These are phyloP conservation scores for Heliamphora exappendiculata DNA, from an alignment of 148 eudicot species.

Conservation along the genomic window DNA sequence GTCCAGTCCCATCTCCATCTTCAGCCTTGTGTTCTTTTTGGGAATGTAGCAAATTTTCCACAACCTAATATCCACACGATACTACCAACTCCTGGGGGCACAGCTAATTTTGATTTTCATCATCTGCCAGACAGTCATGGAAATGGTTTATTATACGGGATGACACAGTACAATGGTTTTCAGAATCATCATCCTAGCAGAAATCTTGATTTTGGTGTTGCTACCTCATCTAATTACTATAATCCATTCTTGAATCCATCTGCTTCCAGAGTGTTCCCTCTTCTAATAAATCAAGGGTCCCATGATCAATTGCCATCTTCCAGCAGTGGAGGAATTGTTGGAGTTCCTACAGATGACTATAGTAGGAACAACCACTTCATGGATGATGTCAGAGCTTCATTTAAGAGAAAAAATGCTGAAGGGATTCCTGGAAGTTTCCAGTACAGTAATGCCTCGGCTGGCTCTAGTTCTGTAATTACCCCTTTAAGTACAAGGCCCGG, in stretches of 20 bases:
- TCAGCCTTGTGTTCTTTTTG: constrained; percentile 45
- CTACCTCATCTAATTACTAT: constrained; percentile 31
- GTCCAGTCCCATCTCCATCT: constrained; percentile 42
- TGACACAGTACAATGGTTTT: constrained; percentile 33
- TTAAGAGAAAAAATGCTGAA: constrained; percentile 71
- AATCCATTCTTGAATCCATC: constrained; percentile 38
- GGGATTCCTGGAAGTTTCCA: constrained; percentile 34
- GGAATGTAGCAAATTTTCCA: constrained; percentile 38
- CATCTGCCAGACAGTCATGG: constrained; percentile 39
- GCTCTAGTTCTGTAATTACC: constrained; percentile 57
- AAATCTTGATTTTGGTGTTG: constrained; percentile 41
- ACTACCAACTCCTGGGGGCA: constrained; percentile 43
- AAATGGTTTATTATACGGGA: constrained; percentile 41
- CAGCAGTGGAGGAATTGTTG: constrained; percentile 36
- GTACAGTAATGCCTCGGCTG: constrained; percentile 39
- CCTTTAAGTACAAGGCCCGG: constrained; percentile 30
- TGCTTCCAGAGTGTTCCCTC: constrained; percentile 48
- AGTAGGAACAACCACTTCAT: constrained; percentile 35
- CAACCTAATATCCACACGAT: constrained; percentile 36
- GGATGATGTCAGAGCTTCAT: constrained; percentile 43
- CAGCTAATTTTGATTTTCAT: constrained; percentile 37
- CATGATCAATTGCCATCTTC: constrained; percentile 51
- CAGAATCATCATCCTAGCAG: constrained; percentile 49
- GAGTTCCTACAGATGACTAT: constrained; percentile 35
- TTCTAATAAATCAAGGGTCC: constrained; percentile 43